These are phyloP conservation scores for Albatrellus ellisii DNA, from an alignment of 768 basidiomycete species.

Conservation along the genomic window DNA sequence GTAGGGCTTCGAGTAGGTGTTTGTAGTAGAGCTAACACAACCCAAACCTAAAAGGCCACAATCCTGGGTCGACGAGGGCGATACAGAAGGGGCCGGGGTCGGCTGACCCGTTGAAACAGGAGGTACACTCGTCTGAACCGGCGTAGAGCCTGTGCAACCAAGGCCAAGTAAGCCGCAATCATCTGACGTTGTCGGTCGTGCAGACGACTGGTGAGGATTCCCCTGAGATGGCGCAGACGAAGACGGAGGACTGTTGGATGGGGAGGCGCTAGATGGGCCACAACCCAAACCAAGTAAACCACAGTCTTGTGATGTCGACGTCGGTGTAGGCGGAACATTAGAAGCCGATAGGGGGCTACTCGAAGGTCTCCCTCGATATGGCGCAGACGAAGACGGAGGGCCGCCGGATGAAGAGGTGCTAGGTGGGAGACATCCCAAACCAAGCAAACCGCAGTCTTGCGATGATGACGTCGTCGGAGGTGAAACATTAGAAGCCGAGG, in stretches of 20 bases:
- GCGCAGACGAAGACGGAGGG: neutral
- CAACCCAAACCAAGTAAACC: conserved; percentile 2
- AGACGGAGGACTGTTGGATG: neutral
- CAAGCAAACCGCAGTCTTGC: conserved; percentile 4
- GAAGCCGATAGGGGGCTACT: too few relatives aligned
- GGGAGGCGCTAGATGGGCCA: neutral
- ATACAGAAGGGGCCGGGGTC: conserved; percentile 1
- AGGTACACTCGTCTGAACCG: conserved; percentile 9
- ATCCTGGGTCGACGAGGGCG: neutral
- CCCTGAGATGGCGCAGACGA: neutral
- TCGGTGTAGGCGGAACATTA: conserved; percentile 3
- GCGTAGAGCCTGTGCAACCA: conserved; percentile 7
- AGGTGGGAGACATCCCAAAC: neutral
- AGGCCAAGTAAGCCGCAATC: conserved; percentile 3
- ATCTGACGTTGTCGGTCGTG: neutral
- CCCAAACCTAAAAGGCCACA: neutral
- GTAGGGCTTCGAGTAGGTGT: neutral
- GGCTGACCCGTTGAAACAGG: neutral
- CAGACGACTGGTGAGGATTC: conserved; percentile 4
- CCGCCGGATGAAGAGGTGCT: neutral
- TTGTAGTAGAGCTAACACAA: neutral
- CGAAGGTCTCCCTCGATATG: neutral
- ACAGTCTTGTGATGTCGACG: conserved; percentile 4
- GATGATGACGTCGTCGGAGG: conserved; percentile 3
- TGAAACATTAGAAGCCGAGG: too few relatives aligned